Conservation (phyloP, 192 early-diverging fungal species). For the Backusella morwellensis region DNA sequence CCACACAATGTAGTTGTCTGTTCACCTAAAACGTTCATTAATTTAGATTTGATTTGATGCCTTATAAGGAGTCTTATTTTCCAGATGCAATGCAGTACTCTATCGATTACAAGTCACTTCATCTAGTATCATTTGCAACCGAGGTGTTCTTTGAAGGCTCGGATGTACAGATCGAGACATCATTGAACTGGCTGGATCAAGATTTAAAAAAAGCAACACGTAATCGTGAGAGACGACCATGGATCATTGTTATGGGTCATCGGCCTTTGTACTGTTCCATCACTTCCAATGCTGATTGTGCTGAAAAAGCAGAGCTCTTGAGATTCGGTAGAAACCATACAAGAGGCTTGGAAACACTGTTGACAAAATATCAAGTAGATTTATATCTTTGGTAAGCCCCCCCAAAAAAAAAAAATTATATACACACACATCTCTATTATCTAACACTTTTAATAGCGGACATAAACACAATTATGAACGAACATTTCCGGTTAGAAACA, state of each 20-base stretch:
- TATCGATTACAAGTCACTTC: constrained; percentile 23
- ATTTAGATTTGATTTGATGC: constrained; percentile 19
- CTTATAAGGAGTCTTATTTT: constrained; percentile 19
- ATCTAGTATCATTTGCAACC: constrained; percentile 21
- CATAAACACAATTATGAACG: constrained; percentile 29
- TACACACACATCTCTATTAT: not conserved
- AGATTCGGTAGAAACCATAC: not conserved
- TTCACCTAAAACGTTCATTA: too few relatives aligned
- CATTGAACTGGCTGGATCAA: constrained; percentile 26
- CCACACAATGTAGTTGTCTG: too few relatives aligned
- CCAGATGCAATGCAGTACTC: constrained; percentile 28
- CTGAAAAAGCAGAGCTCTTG: not conserved
- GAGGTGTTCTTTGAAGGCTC: constrained; percentile 25
- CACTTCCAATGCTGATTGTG: constrained; percentile 3
- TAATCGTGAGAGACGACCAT: constrained; percentile 11
- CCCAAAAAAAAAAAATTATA: not conserved
- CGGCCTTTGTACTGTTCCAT: constrained; percentile 17
- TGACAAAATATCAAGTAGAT: constrained; percentile 21
- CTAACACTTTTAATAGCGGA: not conserved
- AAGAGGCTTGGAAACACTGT: constrained; percentile 4
- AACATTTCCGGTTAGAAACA: constrained; percentile 19
- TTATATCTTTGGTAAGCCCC: constrained; percentile 5
- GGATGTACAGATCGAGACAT: not conserved
- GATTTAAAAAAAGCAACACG: constrained; percentile 18
- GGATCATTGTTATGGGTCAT: constrained; percentile 26